Evolutionary conservation across 345 rosid genomes (phyloP).

Genomic region (Clausena lansium): DNA sequence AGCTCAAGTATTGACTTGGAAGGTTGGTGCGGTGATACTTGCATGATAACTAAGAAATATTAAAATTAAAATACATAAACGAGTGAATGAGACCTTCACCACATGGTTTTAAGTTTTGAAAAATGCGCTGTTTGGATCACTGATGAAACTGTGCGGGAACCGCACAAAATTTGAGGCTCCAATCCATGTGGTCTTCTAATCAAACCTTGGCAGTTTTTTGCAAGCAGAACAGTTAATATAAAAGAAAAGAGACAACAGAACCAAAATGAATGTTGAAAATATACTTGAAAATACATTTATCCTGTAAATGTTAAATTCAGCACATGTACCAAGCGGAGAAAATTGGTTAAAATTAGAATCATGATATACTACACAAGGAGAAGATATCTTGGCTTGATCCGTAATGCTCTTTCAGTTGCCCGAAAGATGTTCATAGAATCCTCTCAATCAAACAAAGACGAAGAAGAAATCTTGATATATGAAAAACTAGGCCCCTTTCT

Average conservation of each 20-base stretch:
- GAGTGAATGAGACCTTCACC: too few species aligned
- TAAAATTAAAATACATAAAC: too few species aligned
- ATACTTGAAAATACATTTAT: neutral
- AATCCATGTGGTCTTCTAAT: too few species aligned
- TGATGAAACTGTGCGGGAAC: too few species aligned
- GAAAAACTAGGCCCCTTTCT: neutral
- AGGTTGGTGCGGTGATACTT: neutral
- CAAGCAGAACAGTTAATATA: neutral
- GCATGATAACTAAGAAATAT: too few species aligned
- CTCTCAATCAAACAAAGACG: neutral
- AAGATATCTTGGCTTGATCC: neutral
- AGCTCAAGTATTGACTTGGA: neutral
- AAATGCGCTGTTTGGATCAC: too few species aligned
- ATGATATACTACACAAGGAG: neutral
- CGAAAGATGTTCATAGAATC: slow-evolving; percentile 18
- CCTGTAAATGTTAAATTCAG: neutral
- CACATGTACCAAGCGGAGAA: neutral
- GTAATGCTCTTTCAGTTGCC: neutral
- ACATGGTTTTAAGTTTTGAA: too few species aligned
- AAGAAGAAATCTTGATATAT: neutral
- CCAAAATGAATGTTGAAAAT: too few species aligned
- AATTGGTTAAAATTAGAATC: neutral
- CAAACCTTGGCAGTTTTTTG: neutral
- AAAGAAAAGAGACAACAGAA: neutral
- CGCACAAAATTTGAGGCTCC: too few species aligned